These are phyloP conservation scores for Kondoa subrosea DNA, from an alignment of 768 basidiomycete species.

Conservation along the genomic window DNA sequence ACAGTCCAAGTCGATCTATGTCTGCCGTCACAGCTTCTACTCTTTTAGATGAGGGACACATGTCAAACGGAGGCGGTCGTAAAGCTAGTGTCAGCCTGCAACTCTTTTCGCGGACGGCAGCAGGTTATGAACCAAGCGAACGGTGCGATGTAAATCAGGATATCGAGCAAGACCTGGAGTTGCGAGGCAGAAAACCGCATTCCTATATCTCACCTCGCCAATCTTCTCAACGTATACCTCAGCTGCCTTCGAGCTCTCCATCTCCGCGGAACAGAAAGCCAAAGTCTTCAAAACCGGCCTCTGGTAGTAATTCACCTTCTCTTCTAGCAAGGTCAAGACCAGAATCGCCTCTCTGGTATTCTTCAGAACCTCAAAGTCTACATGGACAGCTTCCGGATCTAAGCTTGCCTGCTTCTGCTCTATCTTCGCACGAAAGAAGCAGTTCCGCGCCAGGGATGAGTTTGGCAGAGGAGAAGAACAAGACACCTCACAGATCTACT, in stretches of 20 bases:
- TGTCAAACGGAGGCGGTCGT: background rate
- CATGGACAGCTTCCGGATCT: background rate
- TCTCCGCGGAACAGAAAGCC: background rate
- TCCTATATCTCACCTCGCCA: background rate
- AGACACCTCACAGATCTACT: background rate
- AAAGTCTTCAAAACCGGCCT: background rate
- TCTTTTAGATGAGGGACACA: background rate
- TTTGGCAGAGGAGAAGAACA: background rate
- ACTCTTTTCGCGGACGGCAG: background rate
- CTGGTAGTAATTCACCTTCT: background rate
- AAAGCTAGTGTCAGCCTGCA: background rate
- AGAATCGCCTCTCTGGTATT: background rate
- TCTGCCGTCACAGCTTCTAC: background rate
- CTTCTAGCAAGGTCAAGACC: background rate
- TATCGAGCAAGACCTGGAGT: background rate
- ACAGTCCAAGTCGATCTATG: too few relatives aligned
- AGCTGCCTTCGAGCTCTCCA: background rate
- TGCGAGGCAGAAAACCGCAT: background rate
- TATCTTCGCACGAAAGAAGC: background rate
- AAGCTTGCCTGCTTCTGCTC: background rate
- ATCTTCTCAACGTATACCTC: background rate
- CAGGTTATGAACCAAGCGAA: background rate
- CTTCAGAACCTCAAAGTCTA: background rate
- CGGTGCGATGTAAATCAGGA: background rate
- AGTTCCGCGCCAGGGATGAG: background rate